Evolutionary conservation across 371 early-diverging fungal species (phyloP), one percentile per base, ranked within the genome.

Genomic region (Rhizopus microsporus): DNA sequence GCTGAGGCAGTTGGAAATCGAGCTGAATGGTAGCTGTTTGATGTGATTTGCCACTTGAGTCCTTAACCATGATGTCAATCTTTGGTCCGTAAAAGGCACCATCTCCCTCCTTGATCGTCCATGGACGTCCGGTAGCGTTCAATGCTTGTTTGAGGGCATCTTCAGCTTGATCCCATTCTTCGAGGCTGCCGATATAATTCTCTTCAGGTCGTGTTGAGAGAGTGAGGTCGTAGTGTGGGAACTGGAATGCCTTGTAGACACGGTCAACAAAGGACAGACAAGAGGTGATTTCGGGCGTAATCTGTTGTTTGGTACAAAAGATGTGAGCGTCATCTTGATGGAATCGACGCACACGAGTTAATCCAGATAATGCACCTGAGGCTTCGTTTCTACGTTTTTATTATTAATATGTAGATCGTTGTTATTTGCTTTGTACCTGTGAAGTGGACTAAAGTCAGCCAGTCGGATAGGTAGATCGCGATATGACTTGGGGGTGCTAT

Each of bases 1-100:
- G 86, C 56, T 87, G 81, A 10, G 99, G 99, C 56, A 98, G 84
- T 69, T 98, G 96, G 89, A 98, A 99, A 66, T 90, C 99, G 44
- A 99, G 83, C 70, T 99, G 99, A 51, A 99, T 92, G 1, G 99
- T 99, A 23, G 99, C 99, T 58, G 99, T 99, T 75, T 99, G 99
- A 66, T 93, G 94, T 15, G 87, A 82, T 51, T 98, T 87, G 39
- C 90, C 85, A 5, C 96, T 82, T 3, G 99, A 99, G 69, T 99
- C 99, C 43, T 87, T 75, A 53, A 99, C 89, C 62, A 93, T 93
- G 50, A 99, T 99, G 79, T 99, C 99, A 67, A 99, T 98, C 83
- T 99, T 99, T 57, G 99, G 99, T 0, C 99, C 99, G 78, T 99
- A 99, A 77, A 99, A 99, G 5, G 99, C 99, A 33, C 99, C 99